A percentile compares a stretch with the other conserved stretches of the same genome.
These are phyloP conservation scores for Rubroshorea leprosula DNA, from an alignment of 345 rosid genomes.

Conservation along the genomic window DNA sequence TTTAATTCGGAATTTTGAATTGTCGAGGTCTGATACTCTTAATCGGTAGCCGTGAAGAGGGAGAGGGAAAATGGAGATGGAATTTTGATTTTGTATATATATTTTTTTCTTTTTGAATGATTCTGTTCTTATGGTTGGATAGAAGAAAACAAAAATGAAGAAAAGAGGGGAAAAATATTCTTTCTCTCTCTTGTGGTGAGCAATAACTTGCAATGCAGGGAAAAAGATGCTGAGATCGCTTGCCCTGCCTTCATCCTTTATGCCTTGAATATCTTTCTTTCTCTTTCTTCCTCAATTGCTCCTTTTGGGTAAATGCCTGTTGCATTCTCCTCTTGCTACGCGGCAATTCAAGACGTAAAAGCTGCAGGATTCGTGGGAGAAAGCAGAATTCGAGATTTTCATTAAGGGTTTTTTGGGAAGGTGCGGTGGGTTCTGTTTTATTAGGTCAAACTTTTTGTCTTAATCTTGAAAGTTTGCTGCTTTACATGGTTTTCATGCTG, in stretches of 20 bases:
- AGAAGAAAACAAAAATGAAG: slow-evolving; percentile 24
- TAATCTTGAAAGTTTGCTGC: background rate
- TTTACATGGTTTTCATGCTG: background rate
- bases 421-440: slow-evolving; percentile 29
- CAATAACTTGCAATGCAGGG: slow-evolving; percentile 43
- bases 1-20: slow-evolving; percentile 13
- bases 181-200: slow-evolving; percentile 30
- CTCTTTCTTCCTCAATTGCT: slow-evolving; percentile 7
- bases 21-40: background rate
- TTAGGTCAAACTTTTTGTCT: slow-evolving; percentile 14
- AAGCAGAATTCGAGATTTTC: slow-evolving; percentile 24
- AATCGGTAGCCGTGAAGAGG: background rate
- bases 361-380: slow-evolving; percentile 15
- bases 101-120: background rate
- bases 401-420: too few species aligned
- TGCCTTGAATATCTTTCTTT: slow-evolving; percentile 19
- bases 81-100: background rate
- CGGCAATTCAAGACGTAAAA: background rate
- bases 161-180: slow-evolving; percentile 18
- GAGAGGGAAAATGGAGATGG: background rate
- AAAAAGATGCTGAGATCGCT: slow-evolving; percentile 48
- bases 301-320: slow-evolving; percentile 14
- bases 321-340: slow-evolving; percentile 8
- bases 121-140: slow-evolving; percentile 30
- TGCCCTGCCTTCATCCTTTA: slow-evolving; percentile 19